These are phyloP conservation scores for Suhomyces panamericanus DNA, from an alignment of 1,139 yeast genomes.

Conservation along the genomic window DNA sequence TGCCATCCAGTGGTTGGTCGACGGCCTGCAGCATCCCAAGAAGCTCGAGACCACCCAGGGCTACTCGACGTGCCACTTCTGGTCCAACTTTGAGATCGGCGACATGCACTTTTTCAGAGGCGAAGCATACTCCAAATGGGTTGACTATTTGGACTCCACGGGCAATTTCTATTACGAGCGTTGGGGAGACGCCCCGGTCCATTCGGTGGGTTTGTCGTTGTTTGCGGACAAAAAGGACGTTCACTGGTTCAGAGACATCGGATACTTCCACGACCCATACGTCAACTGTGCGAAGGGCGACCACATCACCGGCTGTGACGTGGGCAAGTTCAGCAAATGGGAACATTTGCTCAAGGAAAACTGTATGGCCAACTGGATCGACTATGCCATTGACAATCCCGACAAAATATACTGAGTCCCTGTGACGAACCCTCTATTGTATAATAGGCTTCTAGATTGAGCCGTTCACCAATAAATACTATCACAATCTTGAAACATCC, in stretches of 20 bases:
- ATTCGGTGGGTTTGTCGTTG: conserved; percentile 69
- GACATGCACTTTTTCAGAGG: conserved; percentile 76
- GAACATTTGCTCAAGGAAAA: conserved; percentile 58
- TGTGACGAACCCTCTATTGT: not conserved
- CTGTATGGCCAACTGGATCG: conserved; percentile 74
- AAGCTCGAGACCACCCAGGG: conserved; percentile 57
- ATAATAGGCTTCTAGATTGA: not conserved
- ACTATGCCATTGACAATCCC: conserved; percentile 29
- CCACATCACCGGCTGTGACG: conserved; percentile 34
- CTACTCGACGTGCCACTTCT: conserved; percentile 83
- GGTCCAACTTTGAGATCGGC: conserved; percentile 86
- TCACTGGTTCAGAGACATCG: conserved; percentile 90
- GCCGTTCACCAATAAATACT: conserved; percentile 61
- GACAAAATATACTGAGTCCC: conserved; percentile 1
- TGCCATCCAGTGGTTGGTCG: conserved; percentile 73
- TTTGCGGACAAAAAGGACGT: conserved; percentile 69
- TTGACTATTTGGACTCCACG: conserved; percentile 58
- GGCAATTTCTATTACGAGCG: conserved; percentile 87
- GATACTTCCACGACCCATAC: conserved; percentile 76
- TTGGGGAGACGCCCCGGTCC: conserved; percentile 95
- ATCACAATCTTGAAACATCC: conserved; percentile 45
- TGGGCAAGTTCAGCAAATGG: conserved; percentile 48
- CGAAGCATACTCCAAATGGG: conserved; percentile 66
- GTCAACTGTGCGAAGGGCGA: conserved; percentile 62
- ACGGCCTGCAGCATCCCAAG: conserved; percentile 59